Conservation (phyloP, 352 stramenopile genomes). For the Globisporangium solare region DNA sequence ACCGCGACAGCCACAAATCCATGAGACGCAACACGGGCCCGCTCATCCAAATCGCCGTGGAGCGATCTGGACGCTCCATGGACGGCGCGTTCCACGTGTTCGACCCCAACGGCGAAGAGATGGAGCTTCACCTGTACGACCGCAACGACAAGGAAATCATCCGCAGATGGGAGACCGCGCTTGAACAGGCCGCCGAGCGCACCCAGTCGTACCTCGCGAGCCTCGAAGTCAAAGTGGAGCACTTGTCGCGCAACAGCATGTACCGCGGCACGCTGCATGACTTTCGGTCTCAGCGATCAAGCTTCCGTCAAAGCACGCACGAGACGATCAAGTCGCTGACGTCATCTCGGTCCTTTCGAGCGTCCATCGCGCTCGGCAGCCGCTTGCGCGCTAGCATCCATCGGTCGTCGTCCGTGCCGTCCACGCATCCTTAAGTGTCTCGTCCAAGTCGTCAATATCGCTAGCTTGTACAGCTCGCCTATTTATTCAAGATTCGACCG, state of each 20-base stretch:
- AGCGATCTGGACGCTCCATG: constrained; percentile 13
- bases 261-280: constrained; percentile 61
- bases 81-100: constrained; percentile 28
- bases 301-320: constrained; percentile 28
- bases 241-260: constrained; percentile 55
- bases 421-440: background rate
- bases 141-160: constrained; percentile 26
- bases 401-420: background rate
- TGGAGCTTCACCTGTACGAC: constrained; percentile 44
- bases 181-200: constrained; percentile 53
- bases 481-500: constrained; percentile 9
- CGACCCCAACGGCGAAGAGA: constrained; percentile 29
- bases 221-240: constrained; percentile 58
- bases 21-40: constrained; percentile 16
- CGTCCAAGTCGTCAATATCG: background rate
- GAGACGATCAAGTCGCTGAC: constrained; percentile 34
- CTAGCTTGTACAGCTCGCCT: background rate
- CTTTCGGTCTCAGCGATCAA: constrained; percentile 25
- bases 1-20: constrained; percentile 23
- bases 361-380: background rate
- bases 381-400: background rate
- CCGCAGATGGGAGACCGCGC: constrained; percentile 35
- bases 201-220: constrained; percentile 57
- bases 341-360: constrained; percentile 22
- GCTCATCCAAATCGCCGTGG: constrained; percentile 42